Evolutionary conservation across 1,284 basidiomycete species (phyloP), one percentile per base, ranked within the genome.

Genomic region (Wolfiporia cocos): DNA sequence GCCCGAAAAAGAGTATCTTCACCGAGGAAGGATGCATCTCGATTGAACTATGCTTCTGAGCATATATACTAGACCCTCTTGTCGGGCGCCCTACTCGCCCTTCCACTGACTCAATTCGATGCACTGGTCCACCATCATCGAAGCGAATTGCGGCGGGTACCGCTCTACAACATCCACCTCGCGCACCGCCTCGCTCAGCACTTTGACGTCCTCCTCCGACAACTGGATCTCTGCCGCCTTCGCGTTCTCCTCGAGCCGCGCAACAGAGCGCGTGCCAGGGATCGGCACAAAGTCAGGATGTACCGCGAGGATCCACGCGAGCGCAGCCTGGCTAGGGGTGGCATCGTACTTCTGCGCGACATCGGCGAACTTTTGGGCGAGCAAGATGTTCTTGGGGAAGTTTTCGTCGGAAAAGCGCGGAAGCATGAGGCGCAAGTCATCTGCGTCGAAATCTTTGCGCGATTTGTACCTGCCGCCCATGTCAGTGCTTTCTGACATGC

Each of bases 261-360:
- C n/a, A n/a, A n/a, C n/a, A n/a, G n/a, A n/a, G n/a, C n/a, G n/a
- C n/a, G n/a, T n/a, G n/a, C n/a, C n/a, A n/a, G n/a, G n/a, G n/a
- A n/a, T n/a, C n/a, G n/a, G n/a, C n/a, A n/a, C n/a, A n/a, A n/a
- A n/a, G n/a, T 60, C 55, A 29, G 53, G 54, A 39, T 57, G 58
- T 55, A 59, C 63, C n/a, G 56, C 56, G 14, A 61, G 50, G 19
- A 68, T 35, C 69, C 70, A 72, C 0, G 70, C 68, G 4, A 72
- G 57, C 2, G 61, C 51, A 14, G 71, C 52, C 51, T 73, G 70
- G 0, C 65, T 58, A 0, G 65, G 41, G 1, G 68, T 66, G 18
- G 59, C 53, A 20, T 48, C 46, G 48, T 64, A 60, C 37, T 50
- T 46, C n/a, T 9, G 10, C 28, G 28, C 28, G 28, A 29, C n/a